phyloP scores from a whole-genome alignment of 257 asterid species.

The Lycium ferocissimum region DNA sequence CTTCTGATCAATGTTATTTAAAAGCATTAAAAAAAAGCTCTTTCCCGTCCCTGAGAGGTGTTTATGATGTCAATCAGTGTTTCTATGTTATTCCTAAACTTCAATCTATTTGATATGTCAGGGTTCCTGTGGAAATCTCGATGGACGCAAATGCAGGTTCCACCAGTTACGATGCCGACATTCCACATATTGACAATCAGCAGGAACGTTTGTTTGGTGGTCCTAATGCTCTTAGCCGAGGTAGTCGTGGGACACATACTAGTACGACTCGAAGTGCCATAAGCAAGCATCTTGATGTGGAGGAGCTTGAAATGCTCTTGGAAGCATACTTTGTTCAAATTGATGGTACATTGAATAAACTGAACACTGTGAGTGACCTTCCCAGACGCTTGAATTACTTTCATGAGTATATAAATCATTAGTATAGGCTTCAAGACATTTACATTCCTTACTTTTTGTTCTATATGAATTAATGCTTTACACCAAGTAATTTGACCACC shows the following conservation, averaged over 20 bases:
- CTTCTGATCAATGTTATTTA: background rate
- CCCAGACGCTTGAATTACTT: constrained; percentile 16
- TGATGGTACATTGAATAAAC: constrained; percentile 76
- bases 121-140: constrained; percentile 60
- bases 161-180: constrained; percentile 48
- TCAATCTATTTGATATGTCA: constrained; percentile 40
- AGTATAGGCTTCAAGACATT: background rate
- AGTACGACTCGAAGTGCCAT: constrained; percentile 57
- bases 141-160: constrained; percentile 58
- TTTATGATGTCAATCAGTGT: background rate
- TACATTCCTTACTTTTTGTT: background rate
- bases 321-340: constrained; percentile 92
- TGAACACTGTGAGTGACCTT: constrained; percentile 64
- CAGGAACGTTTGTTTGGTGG: constrained; percentile 64
- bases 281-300: constrained; percentile 70
- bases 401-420: background rate
- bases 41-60: background rate
- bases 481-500: background rate
- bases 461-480: constrained; percentile 5
- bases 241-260: constrained; percentile 79
- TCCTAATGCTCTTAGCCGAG: constrained; percentile 58
- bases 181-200: constrained; percentile 46
- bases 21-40: background rate
- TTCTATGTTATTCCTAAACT: constrained; percentile 18
- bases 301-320: constrained; percentile 90